Conservation (phyloP, 202 grass and related monocot species). For the Zizania palustris region DNA sequence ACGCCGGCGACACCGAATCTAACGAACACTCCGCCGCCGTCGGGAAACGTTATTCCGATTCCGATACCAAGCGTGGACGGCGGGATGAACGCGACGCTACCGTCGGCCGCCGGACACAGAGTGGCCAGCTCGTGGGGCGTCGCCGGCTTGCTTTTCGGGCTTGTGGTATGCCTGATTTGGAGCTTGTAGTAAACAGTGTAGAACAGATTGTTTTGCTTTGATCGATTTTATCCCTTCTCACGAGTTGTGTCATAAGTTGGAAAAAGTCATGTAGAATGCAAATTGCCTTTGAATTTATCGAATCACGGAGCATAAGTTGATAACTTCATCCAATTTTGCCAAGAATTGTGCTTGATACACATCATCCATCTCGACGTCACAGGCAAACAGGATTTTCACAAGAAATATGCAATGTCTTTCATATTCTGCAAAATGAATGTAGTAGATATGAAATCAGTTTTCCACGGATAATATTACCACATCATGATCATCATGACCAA, state of each 20-base stretch:
- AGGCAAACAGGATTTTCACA: neutral
- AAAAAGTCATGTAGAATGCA: neutral
- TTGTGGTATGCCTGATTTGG: constrained; percentile 20
- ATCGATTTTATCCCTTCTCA: neutral
- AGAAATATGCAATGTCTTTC: neutral
- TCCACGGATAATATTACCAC: neutral
- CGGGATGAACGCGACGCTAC: constrained; percentile 30
- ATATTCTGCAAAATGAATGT: neutral
- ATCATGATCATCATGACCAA: neutral
- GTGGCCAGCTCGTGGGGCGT: constrained; percentile 12
- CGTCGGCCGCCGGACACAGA: neutral
- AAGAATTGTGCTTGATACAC: neutral
- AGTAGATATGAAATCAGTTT: neutral
- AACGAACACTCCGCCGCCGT: neutral
- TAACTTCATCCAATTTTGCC: neutral
- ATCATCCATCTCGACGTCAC: neutral
- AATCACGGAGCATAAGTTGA: neutral
- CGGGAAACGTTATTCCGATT: neutral
- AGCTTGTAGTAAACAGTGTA: constrained; percentile 17
- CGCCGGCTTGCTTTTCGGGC: neutral
- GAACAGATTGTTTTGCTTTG: constrained; percentile 7
- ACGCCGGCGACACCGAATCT: constrained; percentile 16
- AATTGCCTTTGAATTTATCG: constrained; percentile 9
- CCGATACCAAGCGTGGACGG: constrained; percentile 48
- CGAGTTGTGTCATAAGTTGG: neutral